Evolutionary conservation across 139 green algal genomes (phyloP).

Genomic region (Chlamydomonas asymmetrica): DNA sequence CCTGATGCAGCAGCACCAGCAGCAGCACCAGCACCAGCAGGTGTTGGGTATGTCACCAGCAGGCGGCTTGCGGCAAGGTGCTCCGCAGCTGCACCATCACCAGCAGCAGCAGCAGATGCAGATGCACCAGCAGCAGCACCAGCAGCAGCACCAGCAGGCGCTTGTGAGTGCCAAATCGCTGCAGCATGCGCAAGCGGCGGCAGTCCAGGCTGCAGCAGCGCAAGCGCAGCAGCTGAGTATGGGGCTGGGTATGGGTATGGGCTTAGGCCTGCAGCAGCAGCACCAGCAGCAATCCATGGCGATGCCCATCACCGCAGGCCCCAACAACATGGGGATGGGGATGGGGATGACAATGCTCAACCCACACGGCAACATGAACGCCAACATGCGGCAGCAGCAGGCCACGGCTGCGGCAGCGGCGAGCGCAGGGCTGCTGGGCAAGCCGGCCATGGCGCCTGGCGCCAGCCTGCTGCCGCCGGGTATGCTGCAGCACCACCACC

Average conservation of each 20-base stretch:
- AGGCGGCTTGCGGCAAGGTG: too few species aligned
- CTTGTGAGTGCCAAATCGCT: background rate
- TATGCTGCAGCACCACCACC: background rate
- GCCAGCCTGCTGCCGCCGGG: background rate
- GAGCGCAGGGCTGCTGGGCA: background rate
- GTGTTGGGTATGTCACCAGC: too few species aligned
- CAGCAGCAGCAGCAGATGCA: constrained; percentile 2
- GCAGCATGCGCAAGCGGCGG: background rate
- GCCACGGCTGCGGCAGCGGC: background rate
- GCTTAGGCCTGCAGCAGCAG: background rate
- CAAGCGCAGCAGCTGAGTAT: background rate
- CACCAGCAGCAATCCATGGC: background rate
- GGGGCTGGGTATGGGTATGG: background rate
- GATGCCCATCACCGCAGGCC: too few species aligned
- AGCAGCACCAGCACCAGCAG: too few species aligned
- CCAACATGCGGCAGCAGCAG: background rate
- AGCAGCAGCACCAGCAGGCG: background rate
- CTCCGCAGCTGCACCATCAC: too few species aligned
- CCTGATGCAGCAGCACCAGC: too few species aligned
- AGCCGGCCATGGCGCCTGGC: background rate
- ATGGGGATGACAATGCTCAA: too few species aligned
- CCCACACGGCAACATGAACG: too few species aligned
- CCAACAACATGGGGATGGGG: background rate
- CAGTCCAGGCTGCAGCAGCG: background rate
- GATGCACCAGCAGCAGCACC: background rate